Evolutionary conservation across 441 rosid species (phyloP).

Genomic region (Eruca vesicaria): DNA sequence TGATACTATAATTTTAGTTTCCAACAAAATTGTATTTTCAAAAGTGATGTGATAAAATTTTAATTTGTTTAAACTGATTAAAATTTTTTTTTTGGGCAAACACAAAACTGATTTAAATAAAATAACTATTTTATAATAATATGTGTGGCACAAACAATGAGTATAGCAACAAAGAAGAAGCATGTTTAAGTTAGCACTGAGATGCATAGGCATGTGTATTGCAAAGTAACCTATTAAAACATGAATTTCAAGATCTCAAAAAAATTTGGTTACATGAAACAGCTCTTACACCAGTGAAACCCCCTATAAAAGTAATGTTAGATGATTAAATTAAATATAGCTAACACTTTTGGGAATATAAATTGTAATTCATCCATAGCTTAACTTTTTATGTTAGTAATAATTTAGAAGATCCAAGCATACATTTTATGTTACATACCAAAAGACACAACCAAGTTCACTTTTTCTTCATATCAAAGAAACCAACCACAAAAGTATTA

Average conservation of each 20-base stretch:
- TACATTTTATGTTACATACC: too few relatives aligned
- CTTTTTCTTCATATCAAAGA: constrained; percentile 3
- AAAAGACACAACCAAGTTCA: neutral
- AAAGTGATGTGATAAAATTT: neutral
- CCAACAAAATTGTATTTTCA: neutral
- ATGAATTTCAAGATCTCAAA: too few relatives aligned
- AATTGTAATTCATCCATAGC: neutral
- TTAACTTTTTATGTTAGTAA: too few relatives aligned
- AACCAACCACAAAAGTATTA: constrained; percentile 3
- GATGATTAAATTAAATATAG: neutral
- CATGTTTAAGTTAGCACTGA: neutral
- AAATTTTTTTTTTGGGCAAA: too few relatives aligned
- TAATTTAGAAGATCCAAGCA: too few relatives aligned
- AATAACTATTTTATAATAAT: too few relatives aligned
- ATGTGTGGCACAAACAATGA: neutral
- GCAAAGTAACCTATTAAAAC: neutral
- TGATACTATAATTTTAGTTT: neutral
- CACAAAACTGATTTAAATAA: too few relatives aligned
- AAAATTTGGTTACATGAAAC: too few relatives aligned
- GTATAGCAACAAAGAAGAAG: neutral
- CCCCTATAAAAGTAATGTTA: neutral
- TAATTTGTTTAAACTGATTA: neutral
- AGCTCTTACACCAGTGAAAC: too few relatives aligned
- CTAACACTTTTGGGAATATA: too few relatives aligned
- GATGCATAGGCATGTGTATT: neutral